A percentile compares a stretch with the other conserved stretches of the same genome.
Conservation (phyloP, 2,329 filamentous ascomycete species). For the Cladosporium velox region DNA sequence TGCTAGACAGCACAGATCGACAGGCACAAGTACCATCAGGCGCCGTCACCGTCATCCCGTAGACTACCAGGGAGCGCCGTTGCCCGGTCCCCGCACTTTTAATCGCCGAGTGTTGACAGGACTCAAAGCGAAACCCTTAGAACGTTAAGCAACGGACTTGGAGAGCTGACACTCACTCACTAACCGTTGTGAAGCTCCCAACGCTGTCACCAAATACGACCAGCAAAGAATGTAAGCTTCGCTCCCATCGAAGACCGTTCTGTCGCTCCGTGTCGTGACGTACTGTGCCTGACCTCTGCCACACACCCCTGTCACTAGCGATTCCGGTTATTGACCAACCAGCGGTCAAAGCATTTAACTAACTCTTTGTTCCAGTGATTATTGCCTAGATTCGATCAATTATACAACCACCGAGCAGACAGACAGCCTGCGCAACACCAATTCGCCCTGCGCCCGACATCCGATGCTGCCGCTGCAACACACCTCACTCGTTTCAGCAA, state of each 20-base stretch:
- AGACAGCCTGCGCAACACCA: background rate
- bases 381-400: background rate
- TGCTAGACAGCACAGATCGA: background rate
- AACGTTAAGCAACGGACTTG: background rate
- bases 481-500: constrained; percentile 16
- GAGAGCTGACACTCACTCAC: background rate
- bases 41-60: background rate
- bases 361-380: constrained; percentile 1
- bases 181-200: background rate
- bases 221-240: background rate
- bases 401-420: background rate
- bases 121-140: background rate
- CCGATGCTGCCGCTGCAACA: constrained; percentile 12
- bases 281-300: background rate
- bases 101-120: constrained; percentile 1
- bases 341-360: constrained; percentile 3
- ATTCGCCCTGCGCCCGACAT: background rate
- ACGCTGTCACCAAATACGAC: background rate
- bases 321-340: background rate
- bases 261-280: background rate
- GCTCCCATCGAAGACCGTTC: background rate
- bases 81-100: background rate
- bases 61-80: background rate
- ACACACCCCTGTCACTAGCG: background rate
- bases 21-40: background rate